Conservation (phyloP, 2,329 filamentous ascomycete genomes). For the Scleromitrula shiraiana region DNA sequence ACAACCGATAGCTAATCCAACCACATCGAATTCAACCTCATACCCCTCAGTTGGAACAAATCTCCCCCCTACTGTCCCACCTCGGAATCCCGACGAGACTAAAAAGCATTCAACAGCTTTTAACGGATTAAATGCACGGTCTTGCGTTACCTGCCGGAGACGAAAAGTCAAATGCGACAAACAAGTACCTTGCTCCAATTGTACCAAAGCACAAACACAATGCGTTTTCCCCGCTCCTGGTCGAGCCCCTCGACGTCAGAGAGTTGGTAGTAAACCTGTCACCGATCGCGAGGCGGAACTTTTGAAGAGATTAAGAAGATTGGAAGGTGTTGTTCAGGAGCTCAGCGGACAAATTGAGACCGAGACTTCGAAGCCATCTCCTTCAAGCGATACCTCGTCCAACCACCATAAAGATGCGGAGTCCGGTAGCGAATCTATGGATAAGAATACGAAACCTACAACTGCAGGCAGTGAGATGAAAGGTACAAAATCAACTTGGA, state of each 20-base stretch:
- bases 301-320: constrained; percentile 60
- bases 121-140: constrained; percentile 24
- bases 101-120: constrained; percentile 14
- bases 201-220: constrained; percentile 59
- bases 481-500: constrained; percentile 21
- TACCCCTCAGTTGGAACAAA: constrained; percentile 4
- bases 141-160: constrained; percentile 44
- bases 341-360: constrained; percentile 51
- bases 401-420: constrained; percentile 16
- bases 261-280: constrained; percentile 52
- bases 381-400: constrained; percentile 20
- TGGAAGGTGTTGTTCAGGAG: constrained; percentile 70
- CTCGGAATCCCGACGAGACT: constrained; percentile 7
- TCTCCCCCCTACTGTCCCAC: constrained; percentile 3
- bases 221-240: constrained; percentile 70
- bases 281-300: constrained; percentile 60
- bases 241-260: constrained; percentile 59
- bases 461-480: constrained; percentile 26
- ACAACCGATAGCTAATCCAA: background rate
- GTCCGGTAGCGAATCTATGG: background rate
- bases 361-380: constrained; percentile 24
- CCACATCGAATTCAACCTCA: constrained; percentile 1
- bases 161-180: constrained; percentile 74
- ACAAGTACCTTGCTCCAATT: constrained; percentile 65
- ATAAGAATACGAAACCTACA: constrained; percentile 12